Conservation (phyloP, 306 rosid genomes). For the Cyamopsis tetragonoloba region DNA sequence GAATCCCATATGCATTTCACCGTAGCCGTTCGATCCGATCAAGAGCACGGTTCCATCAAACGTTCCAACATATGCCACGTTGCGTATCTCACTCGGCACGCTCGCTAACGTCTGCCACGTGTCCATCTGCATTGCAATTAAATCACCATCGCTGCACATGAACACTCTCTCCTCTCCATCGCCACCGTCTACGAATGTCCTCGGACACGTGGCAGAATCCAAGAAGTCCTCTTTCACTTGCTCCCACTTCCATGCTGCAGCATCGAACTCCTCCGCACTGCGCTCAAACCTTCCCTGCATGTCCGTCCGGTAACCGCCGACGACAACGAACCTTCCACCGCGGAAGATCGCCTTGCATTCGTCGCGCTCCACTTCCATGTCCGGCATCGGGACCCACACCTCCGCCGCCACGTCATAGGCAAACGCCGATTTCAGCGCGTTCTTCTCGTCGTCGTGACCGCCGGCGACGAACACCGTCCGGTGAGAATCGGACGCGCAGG, state of each 20-base stretch:
- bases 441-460: slow-evolving; percentile 64
- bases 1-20: slow-evolving; percentile 42
- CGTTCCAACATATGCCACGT: slow-evolving; percentile 33
- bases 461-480: slow-evolving; percentile 52
- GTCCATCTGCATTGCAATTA: neutral
- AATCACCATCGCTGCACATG: slow-evolving; percentile 38
- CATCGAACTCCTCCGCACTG: slow-evolving; percentile 49
- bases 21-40: slow-evolving; percentile 47
- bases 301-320: slow-evolving; percentile 69
- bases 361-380: slow-evolving; percentile 64
- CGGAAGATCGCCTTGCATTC: slow-evolving; percentile 58
- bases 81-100: slow-evolving; percentile 42
- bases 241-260: slow-evolving; percentile 47
- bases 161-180: slow-evolving; percentile 21
- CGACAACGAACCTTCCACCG: slow-evolving; percentile 30
- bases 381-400: slow-evolving; percentile 46
- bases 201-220: slow-evolving; percentile 44
- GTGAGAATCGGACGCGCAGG: slow-evolving; percentile 44
- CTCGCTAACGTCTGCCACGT: slow-evolving; percentile 42
- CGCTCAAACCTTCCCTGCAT: slow-evolving; percentile 60
- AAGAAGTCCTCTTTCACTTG: slow-evolving; percentile 30
- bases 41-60: slow-evolving; percentile 35
- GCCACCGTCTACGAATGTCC: slow-evolving; percentile 32
- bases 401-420: slow-evolving; percentile 49
- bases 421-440: slow-evolving; percentile 53